Conservation (phyloP, 1,284 basidiomycete species). For the Ganoderma meredithae region DNA sequence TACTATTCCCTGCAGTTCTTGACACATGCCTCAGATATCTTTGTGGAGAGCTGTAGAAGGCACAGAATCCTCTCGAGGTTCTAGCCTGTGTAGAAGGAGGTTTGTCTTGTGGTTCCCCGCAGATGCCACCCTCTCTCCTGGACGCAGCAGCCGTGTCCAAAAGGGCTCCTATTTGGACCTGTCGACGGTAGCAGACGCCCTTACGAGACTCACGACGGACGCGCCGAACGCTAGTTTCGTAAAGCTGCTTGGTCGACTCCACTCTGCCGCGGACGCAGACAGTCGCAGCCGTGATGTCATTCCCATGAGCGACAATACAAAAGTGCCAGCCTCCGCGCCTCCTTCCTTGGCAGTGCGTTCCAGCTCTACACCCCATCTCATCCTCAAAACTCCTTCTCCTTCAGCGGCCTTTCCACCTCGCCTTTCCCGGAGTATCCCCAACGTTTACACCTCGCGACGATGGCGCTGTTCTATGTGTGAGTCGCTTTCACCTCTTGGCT, state of each 20-base stretch:
- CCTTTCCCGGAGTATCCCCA: neutral
- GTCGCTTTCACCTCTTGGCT: neutral
- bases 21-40: too few relatives aligned
- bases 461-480: slow-evolving; percentile 34
- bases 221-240: neutral
- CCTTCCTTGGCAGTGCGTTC: slow-evolving; percentile 13
- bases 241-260: slow-evolving; percentile 17
- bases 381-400: neutral
- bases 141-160: neutral
- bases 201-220: neutral
- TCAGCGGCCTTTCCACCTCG: neutral
- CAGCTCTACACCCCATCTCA: slow-evolving; percentile 12
- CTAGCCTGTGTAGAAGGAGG: too few relatives aligned
- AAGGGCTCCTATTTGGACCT: neutral
- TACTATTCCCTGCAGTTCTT: too few relatives aligned
- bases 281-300: slow-evolving; percentile 31
- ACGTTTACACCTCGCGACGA: slow-evolving; percentile 7
- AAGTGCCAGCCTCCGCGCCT: neutral
- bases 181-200: neutral
- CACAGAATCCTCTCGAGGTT: neutral
- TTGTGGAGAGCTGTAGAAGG: neutral
- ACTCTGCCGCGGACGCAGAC: slow-evolving; percentile 13
- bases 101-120: neutral
- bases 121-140: neutral
- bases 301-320: slow-evolving; percentile 13